These are phyloP conservation scores for Cryptococcus sp. DNA, from an alignment of 1,284 basidiomycete species.

Conservation along the genomic window DNA sequence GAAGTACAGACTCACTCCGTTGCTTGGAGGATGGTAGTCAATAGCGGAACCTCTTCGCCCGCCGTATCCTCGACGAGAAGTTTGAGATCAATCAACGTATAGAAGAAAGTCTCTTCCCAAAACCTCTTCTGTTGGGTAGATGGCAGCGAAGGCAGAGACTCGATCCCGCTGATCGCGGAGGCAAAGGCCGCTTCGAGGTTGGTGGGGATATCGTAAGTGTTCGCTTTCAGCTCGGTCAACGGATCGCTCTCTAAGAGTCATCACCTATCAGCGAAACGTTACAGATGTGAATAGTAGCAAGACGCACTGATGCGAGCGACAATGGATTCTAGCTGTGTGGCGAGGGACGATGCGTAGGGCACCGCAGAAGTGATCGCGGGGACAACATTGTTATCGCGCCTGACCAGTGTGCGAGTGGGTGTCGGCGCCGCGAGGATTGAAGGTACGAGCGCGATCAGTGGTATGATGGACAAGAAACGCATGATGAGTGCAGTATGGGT, in stretches of 20 bases:
- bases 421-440: neutral
- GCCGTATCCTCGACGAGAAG: neutral
- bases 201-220: slow-evolving; percentile 1
- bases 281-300: neutral
- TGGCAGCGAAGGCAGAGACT: neutral
- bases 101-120: neutral
- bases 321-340: neutral
- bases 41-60: neutral
- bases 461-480: neutral
- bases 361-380: neutral
- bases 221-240: neutral
- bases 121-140: neutral
- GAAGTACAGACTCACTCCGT: slow-evolving; percentile 1
- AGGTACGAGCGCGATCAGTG: neutral
- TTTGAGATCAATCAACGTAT: slow-evolving; percentile 8
- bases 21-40: neutral
- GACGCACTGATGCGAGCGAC: neutral
- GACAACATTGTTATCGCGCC: neutral
- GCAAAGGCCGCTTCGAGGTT: neutral
- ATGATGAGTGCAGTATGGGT: no score
- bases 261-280: neutral
- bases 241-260: neutral
- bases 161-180: slow-evolving; percentile 1
- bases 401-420: neutral
- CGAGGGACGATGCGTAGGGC: neutral